A percentile compares a stretch with the other conserved stretches of the same genome.
Conservation (phyloP, 2,329 filamentous ascomycete species). For the Fusarium metavorans region DNA sequence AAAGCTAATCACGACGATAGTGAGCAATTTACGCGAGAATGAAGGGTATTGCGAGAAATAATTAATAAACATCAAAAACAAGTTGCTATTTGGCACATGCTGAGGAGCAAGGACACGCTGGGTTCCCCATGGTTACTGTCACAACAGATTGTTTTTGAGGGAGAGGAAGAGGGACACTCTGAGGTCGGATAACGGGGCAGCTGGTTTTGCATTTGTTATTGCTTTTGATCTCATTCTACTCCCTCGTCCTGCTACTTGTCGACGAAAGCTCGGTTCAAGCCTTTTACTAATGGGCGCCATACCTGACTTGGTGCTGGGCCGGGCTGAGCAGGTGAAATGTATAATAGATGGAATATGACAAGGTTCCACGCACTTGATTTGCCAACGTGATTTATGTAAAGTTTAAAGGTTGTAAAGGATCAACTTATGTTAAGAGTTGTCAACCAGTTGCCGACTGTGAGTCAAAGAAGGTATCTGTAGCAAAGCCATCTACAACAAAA, state of each 20-base stretch:
- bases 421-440: neutral
- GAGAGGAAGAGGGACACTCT: slow-evolving; percentile 20
- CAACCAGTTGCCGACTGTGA: neutral
- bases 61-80: slow-evolving; percentile 43
- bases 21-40: slow-evolving; percentile 16
- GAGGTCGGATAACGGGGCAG: slow-evolving; percentile 35
- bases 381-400: neutral
- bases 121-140: slow-evolving; percentile 30
- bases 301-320: neutral
- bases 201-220: slow-evolving; percentile 44
- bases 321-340: slow-evolving; percentile 23
- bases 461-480: neutral
- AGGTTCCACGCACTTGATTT: slow-evolving; percentile 9
- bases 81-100: slow-evolving; percentile 17
- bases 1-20: slow-evolving; percentile 28
- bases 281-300: neutral
- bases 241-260: slow-evolving; percentile 11
- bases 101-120: slow-evolving; percentile 22
- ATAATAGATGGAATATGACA: slow-evolving; percentile 38
- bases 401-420: neutral
- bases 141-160: slow-evolving; percentile 37
- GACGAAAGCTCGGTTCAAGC: neutral
- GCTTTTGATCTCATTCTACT: slow-evolving; percentile 35
- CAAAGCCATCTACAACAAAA: neutral
- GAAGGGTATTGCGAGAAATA: slow-evolving; percentile 6